Base-by-base conservation (phyloP, 805 yeast species). In the Ascoidea rubescens region DNA sequence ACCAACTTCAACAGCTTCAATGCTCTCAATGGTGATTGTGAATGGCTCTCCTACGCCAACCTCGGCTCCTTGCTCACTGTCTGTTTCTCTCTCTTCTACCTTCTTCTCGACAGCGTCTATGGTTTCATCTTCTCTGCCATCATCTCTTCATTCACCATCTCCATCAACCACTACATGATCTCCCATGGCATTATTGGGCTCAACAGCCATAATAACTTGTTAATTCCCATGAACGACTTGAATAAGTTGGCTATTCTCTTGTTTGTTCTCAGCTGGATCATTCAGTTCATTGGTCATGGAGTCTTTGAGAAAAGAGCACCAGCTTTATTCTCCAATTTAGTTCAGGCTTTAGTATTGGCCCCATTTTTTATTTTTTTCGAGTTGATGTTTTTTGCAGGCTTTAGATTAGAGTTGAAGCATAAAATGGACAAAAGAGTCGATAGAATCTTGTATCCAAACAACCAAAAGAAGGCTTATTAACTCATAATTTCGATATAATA, bases 361-460 rank as follows among this genome's bases (percentile, higher is more conserved):
- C 98, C 98, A 1, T 88, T 78, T 61, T 90, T 91, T 63, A 95
- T 89, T 4, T 69, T 82, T 12, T 87, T 82, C 64, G 98, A 93
- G 64, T 61, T 83, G 2, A 73, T 86, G 12, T 87, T 87, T 59
- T 64, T 68, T 52, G 58, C 80, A n/a, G 96, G 96, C 0, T 75
- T 68, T 60, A 72, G 79, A 58, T 65, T 65, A 51, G 78, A 74
- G 31, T 64, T 83, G 52, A 71, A 79, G 54, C 70, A 67, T 52
- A 59, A 62, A 5, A 78, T 84, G 73, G 73, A 76, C 52, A 65
- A 61, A 50, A 59, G 69, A 58, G 80, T 78, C 42, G 74, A 51
- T 14, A 54, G 48, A 31, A 32, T 43, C 14, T 37, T 52, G 3
- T 37, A 32, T 8, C 28, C 28, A 21, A 21, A 21, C 28, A 21